phyloP scores from a whole-genome alignment of 371 early-diverging fungal genomes.

The Nematocida homosporus region DNA sequence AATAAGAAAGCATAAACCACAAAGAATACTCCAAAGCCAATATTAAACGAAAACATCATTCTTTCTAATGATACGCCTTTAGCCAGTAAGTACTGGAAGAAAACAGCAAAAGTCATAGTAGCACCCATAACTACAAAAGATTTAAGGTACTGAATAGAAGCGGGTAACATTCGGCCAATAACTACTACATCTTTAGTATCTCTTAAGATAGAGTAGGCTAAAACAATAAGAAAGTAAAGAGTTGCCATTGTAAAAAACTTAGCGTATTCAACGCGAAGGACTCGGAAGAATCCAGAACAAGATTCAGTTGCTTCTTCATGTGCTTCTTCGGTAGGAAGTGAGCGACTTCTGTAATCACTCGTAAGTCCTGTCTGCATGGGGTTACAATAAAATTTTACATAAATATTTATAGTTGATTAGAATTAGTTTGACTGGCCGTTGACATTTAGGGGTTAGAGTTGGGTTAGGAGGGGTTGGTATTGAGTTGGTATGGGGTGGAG shows the following conservation, averaged over 20 bases:
- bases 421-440: neutral
- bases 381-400: constrained; percentile 37
- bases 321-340: constrained; percentile 62
- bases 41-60: constrained; percentile 60
- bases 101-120: constrained; percentile 58
- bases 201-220: constrained; percentile 68
- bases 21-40: constrained; percentile 63
- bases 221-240: constrained; percentile 66
- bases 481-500: too few relatives aligned
- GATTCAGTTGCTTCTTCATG: constrained; percentile 65
- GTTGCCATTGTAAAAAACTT: constrained; percentile 64
- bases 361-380: constrained; percentile 55
- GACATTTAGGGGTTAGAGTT: neutral
- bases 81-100: constrained; percentile 62
- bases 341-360: constrained; percentile 47
- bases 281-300: constrained; percentile 58
- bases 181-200: constrained; percentile 68
- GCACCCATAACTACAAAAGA: constrained; percentile 64
- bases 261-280: constrained; percentile 63
- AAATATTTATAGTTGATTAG: constrained; percentile 20
- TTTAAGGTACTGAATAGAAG: constrained; percentile 66
- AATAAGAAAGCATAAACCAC: constrained; percentile 57
- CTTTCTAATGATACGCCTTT: constrained; percentile 53
- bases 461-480: neutral
- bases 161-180: constrained; percentile 65